Evolutionary conservation across 139 green algal species (phyloP).

Genomic region (Astrephomene gubernaculifera): DNA sequence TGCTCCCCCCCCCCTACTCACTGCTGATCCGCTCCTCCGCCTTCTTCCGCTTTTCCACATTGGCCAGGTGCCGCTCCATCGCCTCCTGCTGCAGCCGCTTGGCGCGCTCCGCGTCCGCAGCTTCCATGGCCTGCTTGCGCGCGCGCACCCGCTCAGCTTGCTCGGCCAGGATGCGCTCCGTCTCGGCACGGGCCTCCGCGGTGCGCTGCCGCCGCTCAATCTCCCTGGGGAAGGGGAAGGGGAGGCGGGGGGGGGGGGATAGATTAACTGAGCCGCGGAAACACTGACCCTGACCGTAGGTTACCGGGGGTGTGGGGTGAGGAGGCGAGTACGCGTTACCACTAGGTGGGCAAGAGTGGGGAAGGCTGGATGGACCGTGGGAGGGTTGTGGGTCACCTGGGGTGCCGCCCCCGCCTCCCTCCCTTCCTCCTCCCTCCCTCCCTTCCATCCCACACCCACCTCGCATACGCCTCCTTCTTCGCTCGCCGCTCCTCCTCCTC

Average conservation of each 20-base stretch:
- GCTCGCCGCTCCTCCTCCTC: slow-evolving; percentile 63
- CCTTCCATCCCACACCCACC: slow-evolving; percentile 33
- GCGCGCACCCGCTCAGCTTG: slow-evolving; percentile 45
- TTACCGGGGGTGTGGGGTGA: no score
- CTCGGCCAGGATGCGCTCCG: slow-evolving; percentile 75
- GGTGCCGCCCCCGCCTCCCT: background rate
- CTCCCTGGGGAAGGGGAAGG: slow-evolving; percentile 58
- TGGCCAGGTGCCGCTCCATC: slow-evolving; percentile 54
- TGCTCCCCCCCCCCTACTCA: slow-evolving; percentile 25
- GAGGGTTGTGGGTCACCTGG: no score
- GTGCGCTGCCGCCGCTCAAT: slow-evolving; percentile 79
- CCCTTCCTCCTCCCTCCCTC: background rate
- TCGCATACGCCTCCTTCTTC: slow-evolving; percentile 67
- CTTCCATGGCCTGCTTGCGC: slow-evolving; percentile 65
- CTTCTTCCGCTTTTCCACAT: slow-evolving; percentile 71
- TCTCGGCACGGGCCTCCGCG: slow-evolving; percentile 73
- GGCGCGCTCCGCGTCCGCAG: slow-evolving; percentile 64
- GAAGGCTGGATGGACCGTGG: no score
- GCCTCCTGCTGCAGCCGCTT: slow-evolving; percentile 62
- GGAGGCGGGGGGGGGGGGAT: background rate
- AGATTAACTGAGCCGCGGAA: no score
- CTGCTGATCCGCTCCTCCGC: slow-evolving; percentile 77
- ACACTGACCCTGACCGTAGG: no score
- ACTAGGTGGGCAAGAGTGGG: no score
- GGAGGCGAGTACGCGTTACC: no score